Evolutionary conservation across 75 land plant species (phyloP), one percentile per base, ranked within the genome.

Genomic region (Cunninghamia lanceolata): DNA sequence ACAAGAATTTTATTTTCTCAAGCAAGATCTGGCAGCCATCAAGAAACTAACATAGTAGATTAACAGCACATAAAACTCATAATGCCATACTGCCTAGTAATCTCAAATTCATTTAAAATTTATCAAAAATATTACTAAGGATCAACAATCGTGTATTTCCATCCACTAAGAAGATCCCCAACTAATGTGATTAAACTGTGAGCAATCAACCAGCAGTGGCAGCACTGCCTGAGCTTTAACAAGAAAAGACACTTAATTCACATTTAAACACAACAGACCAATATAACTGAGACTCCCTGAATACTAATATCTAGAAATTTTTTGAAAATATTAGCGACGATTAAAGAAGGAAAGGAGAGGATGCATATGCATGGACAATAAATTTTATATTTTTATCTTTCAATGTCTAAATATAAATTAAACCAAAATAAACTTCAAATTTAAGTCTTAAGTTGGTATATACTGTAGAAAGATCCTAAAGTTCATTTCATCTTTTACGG

Each of bases 1-100:
- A 80, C 46, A n/a, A 80, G 15, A 45, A 80, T 39, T 77, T 40
- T 19, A 0, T 40, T 77, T 63, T 77, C 43, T 40, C 8, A 21
- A 77, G 68, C 68, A 77, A 35, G 80, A 77, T 25, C 80, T 77
- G 68, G 68, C 80, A 77, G 45, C 21, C n/a, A 36, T 40, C 21
- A 74, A 36, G 35, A 74, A 74, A 74, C 35, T 30, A 73, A 34
- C 3, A 14, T 13, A 13, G 38, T 28, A 34, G 35, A 74, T 3
- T 34, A 2, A 74, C 77, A 28, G 3, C 30, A 74, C 6, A 74
- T 15, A 74, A 36, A 34, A 34, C 39, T 36, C 36, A 34, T 74
- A 74, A 15, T 13, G 3, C 14, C 17, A 35, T 34, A 74, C 16
- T 34, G 35, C 17, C 77, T 74, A 36, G 77, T 74, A 74, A 34